Conservation (phyloP, 768 basidiomycete species). For the Termitomyces sp. region DNA sequence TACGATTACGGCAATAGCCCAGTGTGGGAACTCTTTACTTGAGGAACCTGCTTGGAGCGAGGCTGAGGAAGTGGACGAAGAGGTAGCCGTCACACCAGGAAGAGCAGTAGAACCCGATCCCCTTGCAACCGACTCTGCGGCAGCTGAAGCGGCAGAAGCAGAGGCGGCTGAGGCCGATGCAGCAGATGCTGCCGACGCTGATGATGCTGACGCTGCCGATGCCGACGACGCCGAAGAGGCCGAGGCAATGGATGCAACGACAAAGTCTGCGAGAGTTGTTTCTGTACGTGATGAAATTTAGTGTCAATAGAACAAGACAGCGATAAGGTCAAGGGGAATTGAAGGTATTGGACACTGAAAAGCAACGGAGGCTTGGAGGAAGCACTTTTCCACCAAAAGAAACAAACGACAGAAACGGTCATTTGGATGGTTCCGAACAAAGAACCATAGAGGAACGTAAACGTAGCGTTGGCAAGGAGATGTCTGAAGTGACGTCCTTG, state of each 20-base stretch:
- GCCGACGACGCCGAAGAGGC: constrained; percentile 28
- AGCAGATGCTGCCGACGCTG: constrained; percentile 39
- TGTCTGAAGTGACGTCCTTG: neutral
- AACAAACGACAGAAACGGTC: neutral
- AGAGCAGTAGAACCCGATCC: constrained; percentile 10
- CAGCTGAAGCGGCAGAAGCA: neutral
- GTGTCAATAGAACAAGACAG: neutral
- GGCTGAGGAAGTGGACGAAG: constrained; percentile 21
- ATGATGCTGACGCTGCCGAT: constrained; percentile 28
- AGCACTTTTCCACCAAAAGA: neutral
- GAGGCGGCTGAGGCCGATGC: constrained; percentile 21
- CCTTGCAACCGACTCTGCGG: constrained; percentile 18
- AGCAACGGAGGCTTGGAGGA: neutral
- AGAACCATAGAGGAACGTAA: neutral
- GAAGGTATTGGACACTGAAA: neutral
- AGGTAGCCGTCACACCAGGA: neutral
- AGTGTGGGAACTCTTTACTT: constrained; percentile 61
- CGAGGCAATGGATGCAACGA: constrained; percentile 46
- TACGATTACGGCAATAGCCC: constrained; percentile 90
- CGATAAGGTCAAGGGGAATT: neutral
- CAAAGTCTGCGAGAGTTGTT: constrained; percentile 70
- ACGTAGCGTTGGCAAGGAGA: neutral
- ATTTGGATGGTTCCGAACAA: neutral
- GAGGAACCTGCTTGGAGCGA: constrained; percentile 38
- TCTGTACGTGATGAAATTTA: constrained; percentile 33